Evolutionary conservation across 108 stramenopile genomes (phyloP).

Genomic region (Thalassiosira profunda): DNA sequence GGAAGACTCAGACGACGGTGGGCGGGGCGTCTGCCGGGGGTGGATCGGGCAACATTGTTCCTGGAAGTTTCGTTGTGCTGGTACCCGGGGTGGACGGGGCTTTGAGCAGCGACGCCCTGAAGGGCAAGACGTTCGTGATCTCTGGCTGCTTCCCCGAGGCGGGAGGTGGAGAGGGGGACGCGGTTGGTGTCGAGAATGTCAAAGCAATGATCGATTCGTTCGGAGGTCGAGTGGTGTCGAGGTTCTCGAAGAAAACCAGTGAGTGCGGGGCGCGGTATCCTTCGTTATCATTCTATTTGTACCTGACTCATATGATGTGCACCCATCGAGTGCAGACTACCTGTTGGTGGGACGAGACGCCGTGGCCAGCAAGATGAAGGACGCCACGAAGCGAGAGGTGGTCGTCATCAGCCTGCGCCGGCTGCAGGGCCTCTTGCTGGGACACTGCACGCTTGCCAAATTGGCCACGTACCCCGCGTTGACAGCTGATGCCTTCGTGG

Average conservation of each 20-base stretch:
- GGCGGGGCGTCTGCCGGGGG: constrained; percentile 1
- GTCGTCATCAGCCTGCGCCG: constrained; percentile 23
- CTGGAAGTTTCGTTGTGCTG: constrained; percentile 37
- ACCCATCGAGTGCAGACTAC: constrained; percentile 2
- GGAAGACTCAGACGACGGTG: neutral
- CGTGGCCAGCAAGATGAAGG: constrained; percentile 9
- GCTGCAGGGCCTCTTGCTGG: constrained; percentile 31
- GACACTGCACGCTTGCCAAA: constrained; percentile 16
- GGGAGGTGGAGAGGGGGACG: constrained; percentile 38
- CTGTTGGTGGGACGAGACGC: constrained; percentile 28
- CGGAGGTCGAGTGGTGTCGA: constrained; percentile 28
- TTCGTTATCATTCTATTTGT: neutral
- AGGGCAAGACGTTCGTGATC: constrained; percentile 42
- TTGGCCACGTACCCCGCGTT: constrained; percentile 11
- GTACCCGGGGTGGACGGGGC: constrained; percentile 46
- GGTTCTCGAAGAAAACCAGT: constrained; percentile 40
- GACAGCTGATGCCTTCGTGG: constrained; percentile 20
- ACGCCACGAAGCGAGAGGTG: constrained; percentile 25
- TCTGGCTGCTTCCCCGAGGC: constrained; percentile 60
- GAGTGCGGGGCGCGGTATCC: constrained; percentile 7
- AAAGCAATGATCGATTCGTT: constrained; percentile 48
- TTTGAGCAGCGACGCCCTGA: constrained; percentile 17
- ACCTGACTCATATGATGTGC: neutral
- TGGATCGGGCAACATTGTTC: constrained; percentile 2
- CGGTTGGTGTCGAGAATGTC: constrained; percentile 39